Evolutionary conservation across 2,329 filamentous ascomycete species (phyloP), one percentile per base, ranked within the genome.

Genomic region (Trichoderma koningii): DNA sequence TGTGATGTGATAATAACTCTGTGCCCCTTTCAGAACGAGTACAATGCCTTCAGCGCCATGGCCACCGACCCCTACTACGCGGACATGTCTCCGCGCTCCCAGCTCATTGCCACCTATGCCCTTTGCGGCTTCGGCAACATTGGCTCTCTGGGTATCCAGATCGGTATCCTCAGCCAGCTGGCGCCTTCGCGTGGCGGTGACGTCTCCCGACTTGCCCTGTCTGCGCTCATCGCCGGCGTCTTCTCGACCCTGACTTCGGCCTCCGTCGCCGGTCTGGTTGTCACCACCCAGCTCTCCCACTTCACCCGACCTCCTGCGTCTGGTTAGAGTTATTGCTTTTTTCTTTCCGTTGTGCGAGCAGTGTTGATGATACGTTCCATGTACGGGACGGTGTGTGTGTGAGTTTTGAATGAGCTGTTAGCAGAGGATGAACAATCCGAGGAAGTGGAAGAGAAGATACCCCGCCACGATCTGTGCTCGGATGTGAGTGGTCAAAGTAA

Each of bases 71-170:
- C 76, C 41, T 68, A 75, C 9, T 93, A 90, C 75, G 77, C 77
- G 62, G 69, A 74, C 30, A 82, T 96, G 67, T 87, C 86, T 34
- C 79, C 85, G 17, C 91, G 92, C 61, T 92, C 91, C 26, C 83
- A 83, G 52, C 84, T 96, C 69, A 96, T 96, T 73, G 91, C 89
- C 52, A 96, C 91, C 57, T 96, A 96, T 74, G 90, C 91, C 21
- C 85, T 93, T 69, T 96, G 92, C 77, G 87, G 87, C 28, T 92
- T 92, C 75, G 93, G 91, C 68, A 96, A 96, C 80, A 89, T 96
- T 70, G 90, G 90, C 62, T 94, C 91, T 34, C 84, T 96, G 55
- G 92, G 92, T 74, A 94, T 92, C 64, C 92, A 96, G 78, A 95
- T 96, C 67, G 92, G 92, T 80, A 91, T 96, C 66, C 83, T 96